phyloP scores from a whole-genome alignment of 352 stramenopile species.

The Globisporangium perplexum region DNA sequence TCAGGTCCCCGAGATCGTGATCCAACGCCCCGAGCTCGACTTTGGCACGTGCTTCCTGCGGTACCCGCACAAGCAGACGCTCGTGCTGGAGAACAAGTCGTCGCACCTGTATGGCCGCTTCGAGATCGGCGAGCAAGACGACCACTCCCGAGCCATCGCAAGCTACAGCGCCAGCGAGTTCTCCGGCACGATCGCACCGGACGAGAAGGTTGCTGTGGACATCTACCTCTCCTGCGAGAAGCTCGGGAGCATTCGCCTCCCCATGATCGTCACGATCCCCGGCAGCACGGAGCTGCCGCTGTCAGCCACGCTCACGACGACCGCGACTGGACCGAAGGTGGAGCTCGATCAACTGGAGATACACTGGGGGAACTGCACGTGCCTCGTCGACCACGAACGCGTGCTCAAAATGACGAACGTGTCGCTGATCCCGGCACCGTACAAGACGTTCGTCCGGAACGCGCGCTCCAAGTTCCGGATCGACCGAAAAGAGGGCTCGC shows the following conservation, averaged over 20 bases:
- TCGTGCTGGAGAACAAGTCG: conserved; percentile 88
- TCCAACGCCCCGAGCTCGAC: conserved; percentile 69
- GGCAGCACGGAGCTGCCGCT: conserved; percentile 89
- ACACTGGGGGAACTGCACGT: conserved; percentile 89
- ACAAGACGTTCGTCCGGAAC: conserved; percentile 92
- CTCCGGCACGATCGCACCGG: conserved; percentile 54
- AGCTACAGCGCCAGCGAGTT: conserved; percentile 67
- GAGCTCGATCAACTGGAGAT: conserved; percentile 76
- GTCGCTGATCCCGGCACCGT: conserved; percentile 87
- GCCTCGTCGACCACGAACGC: conserved; percentile 76
- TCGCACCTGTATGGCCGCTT: conserved; percentile 76
- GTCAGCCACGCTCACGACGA: conserved; percentile 79
- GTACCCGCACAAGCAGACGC: conserved; percentile 86
- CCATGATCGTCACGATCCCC: conserved; percentile 78
- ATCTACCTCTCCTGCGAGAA: conserved; percentile 88
- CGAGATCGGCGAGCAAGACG: conserved; percentile 88
- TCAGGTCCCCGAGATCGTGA: conserved; percentile 68
- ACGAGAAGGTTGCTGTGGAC: conserved; percentile 55
- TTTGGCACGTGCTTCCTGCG: conserved; percentile 90
- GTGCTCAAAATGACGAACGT: conserved; percentile 84
- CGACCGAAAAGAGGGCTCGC: conserved; percentile 81
- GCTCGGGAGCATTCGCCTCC: conserved; percentile 87
- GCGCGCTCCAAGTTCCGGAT: conserved; percentile 90
- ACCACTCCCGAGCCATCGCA: conserved; percentile 79
- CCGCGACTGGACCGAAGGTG: conserved; percentile 81